Percentiles rank a stretch among this genome's conserved stretches.
Conservation (phyloP, 2,329 filamentous ascomycete genomes). For the Exophiala alcalophila region DNA sequence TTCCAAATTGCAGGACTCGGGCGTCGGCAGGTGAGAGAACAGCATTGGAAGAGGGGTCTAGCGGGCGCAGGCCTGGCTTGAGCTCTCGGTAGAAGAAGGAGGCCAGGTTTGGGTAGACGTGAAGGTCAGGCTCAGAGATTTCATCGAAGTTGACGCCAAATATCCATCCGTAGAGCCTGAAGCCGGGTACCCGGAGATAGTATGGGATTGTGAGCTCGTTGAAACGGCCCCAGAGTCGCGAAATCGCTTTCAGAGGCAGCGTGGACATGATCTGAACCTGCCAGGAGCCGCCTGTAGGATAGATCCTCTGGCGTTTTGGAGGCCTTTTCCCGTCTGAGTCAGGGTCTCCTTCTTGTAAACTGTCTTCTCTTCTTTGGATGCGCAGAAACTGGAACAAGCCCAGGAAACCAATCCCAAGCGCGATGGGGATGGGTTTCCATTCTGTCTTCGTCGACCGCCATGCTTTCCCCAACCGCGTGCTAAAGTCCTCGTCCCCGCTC, state of each 20-base stretch:
- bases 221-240: conserved; percentile 83
- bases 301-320: conserved; percentile 60
- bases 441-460: conserved; percentile 65
- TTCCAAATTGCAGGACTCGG: conserved; percentile 84
- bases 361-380: conserved; percentile 50
- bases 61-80: conserved; percentile 80
- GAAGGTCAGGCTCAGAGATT: conserved; percentile 82
- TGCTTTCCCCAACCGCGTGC: conserved; percentile 56
- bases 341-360: conserved; percentile 47
- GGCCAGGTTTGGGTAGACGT: conserved; percentile 85
- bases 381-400: conserved; percentile 82
- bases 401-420: conserved; percentile 78
- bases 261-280: conserved; percentile 93
- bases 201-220: conserved; percentile 88
- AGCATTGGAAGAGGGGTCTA: conserved; percentile 76
- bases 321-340: conserved; percentile 42
- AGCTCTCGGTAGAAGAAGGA: conserved; percentile 96
- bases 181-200: conserved; percentile 81
- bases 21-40: conserved; percentile 88
- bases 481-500: conserved; percentile 54
- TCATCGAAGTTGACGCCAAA: conserved; percentile 91
- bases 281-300: conserved; percentile 78
- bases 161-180: conserved; percentile 84
- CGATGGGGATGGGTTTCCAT: conserved; percentile 89
- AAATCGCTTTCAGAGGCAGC: conserved; percentile 84